A percentile compares a stretch with the other conserved stretches of the same genome.
These are phyloP conservation scores for Solanum lycopersicoides DNA, from an alignment of 257 asterid genomes.

Conservation along the genomic window DNA sequence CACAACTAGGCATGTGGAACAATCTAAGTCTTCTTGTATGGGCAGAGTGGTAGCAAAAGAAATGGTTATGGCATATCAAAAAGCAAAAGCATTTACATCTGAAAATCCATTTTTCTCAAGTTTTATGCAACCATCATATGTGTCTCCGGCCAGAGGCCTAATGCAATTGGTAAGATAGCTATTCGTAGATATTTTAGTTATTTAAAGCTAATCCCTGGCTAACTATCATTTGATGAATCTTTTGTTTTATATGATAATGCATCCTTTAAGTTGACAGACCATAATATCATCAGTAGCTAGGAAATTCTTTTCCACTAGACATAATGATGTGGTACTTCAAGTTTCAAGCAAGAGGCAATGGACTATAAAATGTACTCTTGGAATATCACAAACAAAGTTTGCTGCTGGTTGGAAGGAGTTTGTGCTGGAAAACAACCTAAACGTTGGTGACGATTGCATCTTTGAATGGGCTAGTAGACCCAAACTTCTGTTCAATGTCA, in stretches of 20 bases:
- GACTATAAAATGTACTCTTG: not conserved
- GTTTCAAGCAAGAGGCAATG: not conserved
- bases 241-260: not conserved
- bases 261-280: too few relatives aligned
- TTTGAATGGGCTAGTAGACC: too few relatives aligned
- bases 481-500: too few relatives aligned
- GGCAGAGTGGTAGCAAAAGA: not conserved
- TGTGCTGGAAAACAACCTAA: not conserved
- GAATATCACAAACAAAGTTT: not conserved
- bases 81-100: constrained; percentile 1
- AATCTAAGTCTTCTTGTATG: not conserved
- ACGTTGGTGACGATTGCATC: not conserved
- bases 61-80: not conserved
- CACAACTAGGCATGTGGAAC: not conserved
- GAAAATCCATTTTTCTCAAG: not conserved
- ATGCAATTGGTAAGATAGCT: not conserved
- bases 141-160: not conserved
- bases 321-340: too few relatives aligned
- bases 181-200: too few relatives aligned
- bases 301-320: not conserved
- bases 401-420: not conserved
- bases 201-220: too few relatives aligned
- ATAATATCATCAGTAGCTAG: too few relatives aligned
- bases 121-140: constrained; percentile 13
- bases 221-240: too few relatives aligned